These are phyloP conservation scores for Globisporangium cederbergense DNA, from an alignment of 352 stramenopile species.

Conservation along the genomic window DNA sequence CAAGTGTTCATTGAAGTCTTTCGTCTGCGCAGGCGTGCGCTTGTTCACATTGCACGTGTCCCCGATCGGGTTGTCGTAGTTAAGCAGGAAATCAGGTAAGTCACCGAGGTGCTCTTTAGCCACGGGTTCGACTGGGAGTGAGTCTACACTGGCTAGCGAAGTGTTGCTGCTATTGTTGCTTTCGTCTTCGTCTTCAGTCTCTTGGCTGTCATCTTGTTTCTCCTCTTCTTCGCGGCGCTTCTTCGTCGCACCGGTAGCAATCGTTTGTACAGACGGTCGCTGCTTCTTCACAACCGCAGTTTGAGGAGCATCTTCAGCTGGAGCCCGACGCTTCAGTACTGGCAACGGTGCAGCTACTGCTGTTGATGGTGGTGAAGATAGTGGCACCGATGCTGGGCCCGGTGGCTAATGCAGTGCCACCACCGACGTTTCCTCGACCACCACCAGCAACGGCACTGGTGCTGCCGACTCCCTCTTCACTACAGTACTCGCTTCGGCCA, in stretches of 20 bases:
- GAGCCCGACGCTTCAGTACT: conserved; percentile 10
- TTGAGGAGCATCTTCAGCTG: neutral
- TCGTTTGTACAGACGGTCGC: neutral
- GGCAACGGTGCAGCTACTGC: neutral
- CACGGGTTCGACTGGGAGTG: neutral
- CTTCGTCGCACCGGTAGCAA: conserved; percentile 9
- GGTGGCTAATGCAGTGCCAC: neutral
- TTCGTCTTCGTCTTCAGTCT: conserved; percentile 22
- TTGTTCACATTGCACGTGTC: conserved; percentile 60
- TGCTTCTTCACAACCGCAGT: conserved; percentile 3
- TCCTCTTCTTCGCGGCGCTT: conserved; percentile 3
- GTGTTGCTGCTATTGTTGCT: conserved; percentile 9
- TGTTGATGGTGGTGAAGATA: neutral
- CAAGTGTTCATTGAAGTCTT: conserved; percentile 64
- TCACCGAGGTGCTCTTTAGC: neutral
- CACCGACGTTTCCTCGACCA: no score
- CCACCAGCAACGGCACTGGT: no score
- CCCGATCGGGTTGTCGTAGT: conserved; percentile 58
- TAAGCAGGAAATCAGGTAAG: conserved; percentile 22
- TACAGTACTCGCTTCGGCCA: neutral
- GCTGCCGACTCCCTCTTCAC: neutral
- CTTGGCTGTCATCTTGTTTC: conserved; percentile 18
- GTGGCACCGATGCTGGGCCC: no score
- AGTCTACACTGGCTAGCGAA: neutral
- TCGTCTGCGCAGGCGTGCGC: conserved; percentile 39